phyloP scores from a whole-genome alignment of 129 eudicot species.

The Ambrosia trifida region DNA sequence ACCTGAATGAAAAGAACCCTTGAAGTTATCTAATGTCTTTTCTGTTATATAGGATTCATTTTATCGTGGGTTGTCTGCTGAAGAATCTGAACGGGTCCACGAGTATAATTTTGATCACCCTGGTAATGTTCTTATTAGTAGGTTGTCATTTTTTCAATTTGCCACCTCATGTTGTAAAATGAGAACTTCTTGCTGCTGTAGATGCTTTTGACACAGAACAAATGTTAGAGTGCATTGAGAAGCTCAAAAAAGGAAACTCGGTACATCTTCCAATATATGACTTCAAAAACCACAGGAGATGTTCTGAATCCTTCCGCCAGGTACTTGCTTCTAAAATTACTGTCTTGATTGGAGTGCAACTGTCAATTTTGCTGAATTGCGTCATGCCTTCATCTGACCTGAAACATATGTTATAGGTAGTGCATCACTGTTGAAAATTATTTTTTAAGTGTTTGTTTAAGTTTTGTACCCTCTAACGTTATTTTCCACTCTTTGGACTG shows the following conservation, averaged over 20 bases:
- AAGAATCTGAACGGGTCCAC: constrained; percentile 73
- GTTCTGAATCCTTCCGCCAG: constrained; percentile 87
- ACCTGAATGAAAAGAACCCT: constrained; percentile 9
- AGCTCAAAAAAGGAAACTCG: constrained; percentile 69
- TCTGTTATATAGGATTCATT: constrained; percentile 71
- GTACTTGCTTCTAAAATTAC: constrained; percentile 34
- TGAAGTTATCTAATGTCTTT: constrained; percentile 17
- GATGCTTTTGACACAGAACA: constrained; percentile 99
- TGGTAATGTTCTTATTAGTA: constrained; percentile 49
- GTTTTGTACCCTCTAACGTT: background rate
- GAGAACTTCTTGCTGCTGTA: constrained; percentile 33
- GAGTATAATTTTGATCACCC: constrained; percentile 99
- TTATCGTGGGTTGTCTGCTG: constrained; percentile 90
- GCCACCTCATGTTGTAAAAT: background rate
- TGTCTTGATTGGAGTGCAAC: background rate
- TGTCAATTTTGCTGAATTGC: constrained; percentile 13
- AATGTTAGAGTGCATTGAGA: constrained; percentile 77
- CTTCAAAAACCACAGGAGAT: constrained; percentile 84
- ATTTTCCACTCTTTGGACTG: constrained; percentile 4
- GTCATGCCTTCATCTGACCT: constrained; percentile 9
- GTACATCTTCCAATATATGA: constrained; percentile 95
- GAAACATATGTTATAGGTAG: background rate
- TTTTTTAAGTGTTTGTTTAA: background rate
- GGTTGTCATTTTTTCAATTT: constrained; percentile 19
- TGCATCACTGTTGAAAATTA: background rate